These are phyloP conservation scores for Xylaria sp. DNA, from an alignment of 2,329 filamentous ascomycete species.

Conservation along the genomic window DNA sequence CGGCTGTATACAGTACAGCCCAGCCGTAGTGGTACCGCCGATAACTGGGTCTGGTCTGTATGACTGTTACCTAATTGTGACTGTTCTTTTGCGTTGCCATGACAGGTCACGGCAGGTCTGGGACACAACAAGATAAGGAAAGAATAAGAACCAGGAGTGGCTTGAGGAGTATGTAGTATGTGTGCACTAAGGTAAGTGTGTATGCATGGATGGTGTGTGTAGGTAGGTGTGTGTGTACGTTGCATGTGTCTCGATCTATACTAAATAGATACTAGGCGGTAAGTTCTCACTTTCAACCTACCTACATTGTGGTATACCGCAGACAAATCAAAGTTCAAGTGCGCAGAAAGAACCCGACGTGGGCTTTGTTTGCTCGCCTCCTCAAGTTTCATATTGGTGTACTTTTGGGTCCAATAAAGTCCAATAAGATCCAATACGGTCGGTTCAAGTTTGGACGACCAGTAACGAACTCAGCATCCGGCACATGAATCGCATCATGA, in stretches of 20 bases:
- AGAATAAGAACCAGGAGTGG: not conserved
- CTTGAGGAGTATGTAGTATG: not conserved
- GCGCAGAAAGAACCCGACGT: not conserved
- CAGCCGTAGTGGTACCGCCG: not conserved
- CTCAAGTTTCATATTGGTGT: not conserved
- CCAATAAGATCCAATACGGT: not conserved
- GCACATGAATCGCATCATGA: not conserved
- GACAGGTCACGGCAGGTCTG: slow-evolving; percentile 3
- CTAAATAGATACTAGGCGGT: not conserved
- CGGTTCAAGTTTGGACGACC: slow-evolving; percentile 5
- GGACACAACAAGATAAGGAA: slow-evolving; percentile 15
- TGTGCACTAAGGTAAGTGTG: no score
- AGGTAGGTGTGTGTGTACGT: not conserved
- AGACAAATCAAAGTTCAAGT: no score
- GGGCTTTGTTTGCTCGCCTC: not conserved
- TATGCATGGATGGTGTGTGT: not conserved
- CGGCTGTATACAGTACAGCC: slow-evolving; percentile 2
- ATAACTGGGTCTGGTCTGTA: slow-evolving; percentile 26
- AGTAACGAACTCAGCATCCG: not conserved
- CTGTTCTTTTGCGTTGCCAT: slow-evolving; percentile 28
- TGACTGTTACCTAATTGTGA: slow-evolving; percentile 39
- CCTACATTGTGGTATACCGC: not conserved
- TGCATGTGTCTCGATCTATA: not conserved
- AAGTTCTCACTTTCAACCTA: not conserved
- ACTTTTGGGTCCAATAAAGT: not conserved